These are phyloP conservation scores for Pinus taeda DNA, from an alignment of 75 land plant species.

Conservation along the genomic window DNA sequence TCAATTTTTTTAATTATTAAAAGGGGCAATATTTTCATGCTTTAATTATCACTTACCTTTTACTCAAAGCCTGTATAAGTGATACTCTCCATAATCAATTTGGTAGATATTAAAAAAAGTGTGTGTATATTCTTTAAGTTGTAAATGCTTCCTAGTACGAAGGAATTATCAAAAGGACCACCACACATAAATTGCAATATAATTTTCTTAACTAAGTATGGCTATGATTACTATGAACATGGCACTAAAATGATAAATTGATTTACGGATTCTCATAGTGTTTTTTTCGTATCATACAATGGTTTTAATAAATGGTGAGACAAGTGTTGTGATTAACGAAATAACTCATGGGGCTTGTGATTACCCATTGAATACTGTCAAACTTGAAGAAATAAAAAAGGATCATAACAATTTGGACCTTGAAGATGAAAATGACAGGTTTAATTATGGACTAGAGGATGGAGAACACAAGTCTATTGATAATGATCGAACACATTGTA, in stretches of 20 bases:
- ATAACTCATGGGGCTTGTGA: slow-evolving; percentile 92
- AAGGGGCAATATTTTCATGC: no score
- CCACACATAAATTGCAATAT: neutral
- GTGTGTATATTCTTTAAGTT: neutral
- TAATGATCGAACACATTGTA: slow-evolving; percentile 31
- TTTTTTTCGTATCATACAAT: slow-evolving; percentile 32
- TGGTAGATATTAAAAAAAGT: neutral
- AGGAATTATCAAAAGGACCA: neutral
- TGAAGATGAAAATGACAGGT: slow-evolving; percentile 27
- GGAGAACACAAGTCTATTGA: slow-evolving; percentile 23
- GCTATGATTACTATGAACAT: neutral
- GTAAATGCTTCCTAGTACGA: neutral
- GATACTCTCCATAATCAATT: neutral
- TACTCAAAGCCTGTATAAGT: neutral
- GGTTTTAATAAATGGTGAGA: slow-evolving; percentile 83
- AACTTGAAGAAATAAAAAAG: slow-evolving; percentile 78
- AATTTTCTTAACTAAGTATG: neutral
- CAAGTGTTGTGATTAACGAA: slow-evolving; percentile 83
- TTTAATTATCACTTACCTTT: no score
- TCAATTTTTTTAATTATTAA: no score
- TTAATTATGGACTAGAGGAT: slow-evolving; percentile 10
- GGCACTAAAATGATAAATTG: neutral
- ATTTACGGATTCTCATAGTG: neutral
- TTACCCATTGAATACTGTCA: slow-evolving; percentile 80
- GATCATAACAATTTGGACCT: slow-evolving; percentile 17